These are phyloP conservation scores for Aspergillus sp. DNA, from an alignment of 2,329 filamentous ascomycete genomes.

Conservation along the genomic window DNA sequence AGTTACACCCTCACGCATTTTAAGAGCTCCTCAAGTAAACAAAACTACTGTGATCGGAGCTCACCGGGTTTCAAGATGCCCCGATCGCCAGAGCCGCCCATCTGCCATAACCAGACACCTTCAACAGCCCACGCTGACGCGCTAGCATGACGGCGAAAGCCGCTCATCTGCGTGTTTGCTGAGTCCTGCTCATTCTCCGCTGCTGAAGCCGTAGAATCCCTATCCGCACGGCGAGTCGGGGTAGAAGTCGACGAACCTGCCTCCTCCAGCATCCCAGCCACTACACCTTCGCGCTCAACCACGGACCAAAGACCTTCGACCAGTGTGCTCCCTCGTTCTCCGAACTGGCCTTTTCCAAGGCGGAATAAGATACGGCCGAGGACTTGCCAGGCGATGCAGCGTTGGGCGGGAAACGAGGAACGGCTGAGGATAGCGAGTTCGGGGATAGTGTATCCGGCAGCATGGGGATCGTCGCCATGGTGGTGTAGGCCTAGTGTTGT, in stretches of 20 bases:
- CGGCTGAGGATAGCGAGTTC: slow-evolving; percentile 80
- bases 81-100: slow-evolving; percentile 58
- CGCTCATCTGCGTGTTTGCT: slow-evolving; percentile 3
- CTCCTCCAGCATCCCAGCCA: slow-evolving; percentile 76
- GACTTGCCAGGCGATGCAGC: slow-evolving; percentile 89
- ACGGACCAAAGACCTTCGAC: slow-evolving; percentile 81
- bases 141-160: slow-evolving; percentile 64
- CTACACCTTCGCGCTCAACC: slow-evolving; percentile 71
- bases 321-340: slow-evolving; percentile 60
- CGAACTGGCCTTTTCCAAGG: slow-evolving; percentile 71
- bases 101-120: slow-evolving; percentile 82
- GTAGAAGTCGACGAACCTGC: slow-evolving; percentile 56
- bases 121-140: slow-evolving; percentile 83
- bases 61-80: slow-evolving; percentile 38
- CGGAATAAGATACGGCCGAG: slow-evolving; percentile 82
- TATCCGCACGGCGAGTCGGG: slow-evolving; percentile 40
- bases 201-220: slow-evolving; percentile 4
- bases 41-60: slow-evolving; percentile 20
- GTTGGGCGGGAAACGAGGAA: slow-evolving; percentile 79
- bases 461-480: slow-evolving; percentile 87
- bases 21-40: background rate
- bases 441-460: slow-evolving; percentile 88
- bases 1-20: background rate
- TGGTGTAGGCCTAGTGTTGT: slow-evolving; percentile 83
- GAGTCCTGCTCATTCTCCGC: slow-evolving; percentile 3